Evolutionary conservation across 2,329 filamentous ascomycete species (phyloP).

Genomic region (Dothideomycetes sp.): DNA sequence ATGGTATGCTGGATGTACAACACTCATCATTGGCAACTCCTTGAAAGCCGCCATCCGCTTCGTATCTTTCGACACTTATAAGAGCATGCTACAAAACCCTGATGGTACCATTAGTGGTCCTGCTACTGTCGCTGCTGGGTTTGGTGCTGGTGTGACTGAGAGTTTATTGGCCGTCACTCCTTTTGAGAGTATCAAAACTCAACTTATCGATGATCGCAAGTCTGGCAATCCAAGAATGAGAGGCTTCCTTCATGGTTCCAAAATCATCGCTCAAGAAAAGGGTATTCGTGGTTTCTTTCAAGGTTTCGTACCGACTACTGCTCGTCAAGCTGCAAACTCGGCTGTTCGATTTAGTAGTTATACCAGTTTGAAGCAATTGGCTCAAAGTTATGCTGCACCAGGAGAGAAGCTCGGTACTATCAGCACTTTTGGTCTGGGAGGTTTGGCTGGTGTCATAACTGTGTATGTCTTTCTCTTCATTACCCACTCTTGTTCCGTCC

Average conservation of each 20-base stretch:
- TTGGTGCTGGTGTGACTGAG: constrained; percentile 90
- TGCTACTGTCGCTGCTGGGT: constrained; percentile 82
- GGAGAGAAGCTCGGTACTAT: constrained; percentile 86
- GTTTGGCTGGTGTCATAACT: constrained; percentile 78
- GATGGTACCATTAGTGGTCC: constrained; percentile 85
- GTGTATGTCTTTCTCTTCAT: constrained; percentile 48
- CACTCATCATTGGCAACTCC: constrained; percentile 91
- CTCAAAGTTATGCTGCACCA: constrained; percentile 83
- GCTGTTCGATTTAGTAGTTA: constrained; percentile 86
- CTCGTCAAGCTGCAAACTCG: constrained; percentile 87
- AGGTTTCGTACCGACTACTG: constrained; percentile 89
- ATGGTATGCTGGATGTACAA: constrained; percentile 98
- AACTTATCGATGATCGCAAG: constrained; percentile 95
- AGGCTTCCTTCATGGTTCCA: constrained; percentile 83
- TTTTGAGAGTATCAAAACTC: constrained; percentile 97
- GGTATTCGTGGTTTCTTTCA: constrained; percentile 92
- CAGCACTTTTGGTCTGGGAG: constrained; percentile 85
- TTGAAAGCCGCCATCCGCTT: constrained; percentile 94
- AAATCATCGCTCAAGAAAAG: constrained; percentile 77
- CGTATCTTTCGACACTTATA: constrained; percentile 93
- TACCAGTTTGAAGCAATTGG: constrained; percentile 77
- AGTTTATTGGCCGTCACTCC: constrained; percentile 88
- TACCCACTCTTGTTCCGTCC: background rate
- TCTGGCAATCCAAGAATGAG: constrained; percentile 71
- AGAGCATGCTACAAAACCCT: constrained; percentile 66